Evolutionary conservation across 1,139 yeast genomes (phyloP).

Genomic region (Geotrichum aggregatum): DNA sequence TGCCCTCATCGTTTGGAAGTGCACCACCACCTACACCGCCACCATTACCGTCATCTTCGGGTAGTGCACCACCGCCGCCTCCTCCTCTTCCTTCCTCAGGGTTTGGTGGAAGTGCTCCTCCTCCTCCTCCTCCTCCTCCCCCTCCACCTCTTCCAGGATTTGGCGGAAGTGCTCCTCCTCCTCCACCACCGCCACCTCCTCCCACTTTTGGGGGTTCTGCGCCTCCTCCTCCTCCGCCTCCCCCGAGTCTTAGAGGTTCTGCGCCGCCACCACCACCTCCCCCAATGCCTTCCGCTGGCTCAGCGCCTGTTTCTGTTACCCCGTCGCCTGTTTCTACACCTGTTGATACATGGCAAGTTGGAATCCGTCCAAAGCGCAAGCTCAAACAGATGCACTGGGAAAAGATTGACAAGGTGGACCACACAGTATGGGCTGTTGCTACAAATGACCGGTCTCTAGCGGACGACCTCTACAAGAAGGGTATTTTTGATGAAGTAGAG

Average conservation of each 20-base stretch:
- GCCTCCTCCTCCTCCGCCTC: slow-evolving; percentile 29
- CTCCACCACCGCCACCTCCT: slow-evolving; percentile 38
- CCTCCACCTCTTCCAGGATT: too few species aligned
- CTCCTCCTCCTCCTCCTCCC: slow-evolving; percentile 28
- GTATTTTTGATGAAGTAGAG: slow-evolving; percentile 76
- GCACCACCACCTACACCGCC: slow-evolving; percentile 35
- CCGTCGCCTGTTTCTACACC: slow-evolving; percentile 23
- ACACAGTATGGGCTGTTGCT: slow-evolving; percentile 72
- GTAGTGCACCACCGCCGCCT: slow-evolving; percentile 25
- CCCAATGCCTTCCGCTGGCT: too few species aligned
- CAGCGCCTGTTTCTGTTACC: slow-evolving; percentile 28
- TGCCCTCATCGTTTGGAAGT: too few species aligned
- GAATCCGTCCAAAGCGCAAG: slow-evolving; percentile 53
- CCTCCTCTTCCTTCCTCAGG: slow-evolving; percentile 39
- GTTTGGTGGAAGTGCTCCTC: slow-evolving; percentile 26
- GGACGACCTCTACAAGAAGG: slow-evolving; percentile 57
- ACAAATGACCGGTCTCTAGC: slow-evolving; percentile 45
- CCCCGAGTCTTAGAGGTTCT: slow-evolving; percentile 23
- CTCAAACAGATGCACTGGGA: slow-evolving; percentile 97
- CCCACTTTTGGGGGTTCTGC: slow-evolving; percentile 20
- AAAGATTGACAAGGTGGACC: slow-evolving; percentile 57
- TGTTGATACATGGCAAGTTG: slow-evolving; percentile 24
- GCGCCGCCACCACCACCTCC: slow-evolving; percentile 31
- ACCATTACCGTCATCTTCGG: slow-evolving; percentile 24
- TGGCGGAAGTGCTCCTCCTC: slow-evolving; percentile 26